Evolutionary conservation across 139 green algal species (phyloP).

Genomic region (Trebouxia sp.): DNA sequence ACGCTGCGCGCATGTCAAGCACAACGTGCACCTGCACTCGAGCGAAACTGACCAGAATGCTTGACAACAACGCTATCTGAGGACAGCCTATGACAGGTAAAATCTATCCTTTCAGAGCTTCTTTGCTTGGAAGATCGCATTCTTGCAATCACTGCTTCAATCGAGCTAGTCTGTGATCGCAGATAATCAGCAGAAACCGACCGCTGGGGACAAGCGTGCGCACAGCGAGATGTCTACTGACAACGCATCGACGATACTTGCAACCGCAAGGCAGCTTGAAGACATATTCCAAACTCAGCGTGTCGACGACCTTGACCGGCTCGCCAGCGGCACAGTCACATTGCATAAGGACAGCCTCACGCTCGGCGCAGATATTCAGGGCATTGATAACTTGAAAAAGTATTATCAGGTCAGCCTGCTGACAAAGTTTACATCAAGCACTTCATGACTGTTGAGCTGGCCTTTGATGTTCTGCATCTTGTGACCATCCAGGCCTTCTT

Average conservation of each 20-base stretch:
- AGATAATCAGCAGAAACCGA: slow-evolving; percentile 16
- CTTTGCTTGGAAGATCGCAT: too few relatives aligned
- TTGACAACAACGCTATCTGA: too few relatives aligned
- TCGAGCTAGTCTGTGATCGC: not conserved
- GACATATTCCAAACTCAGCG: not conserved
- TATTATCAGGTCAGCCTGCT: slow-evolving; percentile 9
- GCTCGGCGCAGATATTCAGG: slow-evolving; percentile 10
- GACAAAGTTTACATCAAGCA: too few relatives aligned
- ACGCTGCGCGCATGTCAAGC: too few relatives aligned
- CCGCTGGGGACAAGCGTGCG: not conserved
- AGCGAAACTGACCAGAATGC: too few relatives aligned
- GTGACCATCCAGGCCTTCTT: slow-evolving; percentile 14
- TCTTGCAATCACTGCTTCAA: not conserved
- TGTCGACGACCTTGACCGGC: slow-evolving; percentile 4
- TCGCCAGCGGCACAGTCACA: not conserved
- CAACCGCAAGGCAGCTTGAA: not conserved
- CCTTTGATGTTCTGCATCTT: not conserved
- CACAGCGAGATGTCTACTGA: slow-evolving; percentile 21
- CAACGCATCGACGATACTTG: not conserved
- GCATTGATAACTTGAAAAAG: slow-evolving; percentile 15
- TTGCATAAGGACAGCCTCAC: slow-evolving; percentile 22
- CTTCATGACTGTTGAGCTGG: too few relatives aligned
- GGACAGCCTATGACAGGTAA: too few relatives aligned
- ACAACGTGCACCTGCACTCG: too few relatives aligned
- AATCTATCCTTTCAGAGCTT: too few relatives aligned